Percentiles rank a stretch among this genome's conserved stretches.
Conservation (phyloP, 768 basidiomycete species). For the Suillus fuscotomentosus region DNA sequence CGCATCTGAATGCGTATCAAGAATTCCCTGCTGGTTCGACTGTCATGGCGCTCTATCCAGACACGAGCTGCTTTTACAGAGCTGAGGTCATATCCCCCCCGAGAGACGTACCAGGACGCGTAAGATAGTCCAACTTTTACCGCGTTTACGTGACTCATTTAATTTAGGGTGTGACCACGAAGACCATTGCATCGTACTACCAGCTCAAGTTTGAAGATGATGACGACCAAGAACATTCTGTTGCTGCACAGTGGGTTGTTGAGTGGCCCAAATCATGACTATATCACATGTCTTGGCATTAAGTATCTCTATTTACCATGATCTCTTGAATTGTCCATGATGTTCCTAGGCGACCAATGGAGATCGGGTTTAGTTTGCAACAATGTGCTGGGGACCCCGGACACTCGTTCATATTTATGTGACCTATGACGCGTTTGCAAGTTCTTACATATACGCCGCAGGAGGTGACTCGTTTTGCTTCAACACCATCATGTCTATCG, state of each 20-base stretch:
- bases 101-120: slow-evolving; percentile 38
- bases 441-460: neutral
- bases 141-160: slow-evolving; percentile 4
- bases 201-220: slow-evolving; percentile 89
- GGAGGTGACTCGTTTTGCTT: neutral
- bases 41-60: slow-evolving; percentile 87
- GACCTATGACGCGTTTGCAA: neutral
- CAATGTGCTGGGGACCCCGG: neutral
- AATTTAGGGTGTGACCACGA: slow-evolving; percentile 36
- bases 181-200: slow-evolving; percentile 65
- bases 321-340: slow-evolving; percentile 19
- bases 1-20: slow-evolving; percentile 68
- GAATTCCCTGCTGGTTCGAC: slow-evolving; percentile 69
- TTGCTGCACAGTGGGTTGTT: slow-evolving; percentile 78
- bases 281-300: slow-evolving; percentile 4
- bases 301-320: neutral
- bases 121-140: slow-evolving; percentile 23
- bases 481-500: slow-evolving; percentile 53
- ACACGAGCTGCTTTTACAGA: slow-evolving; percentile 89
- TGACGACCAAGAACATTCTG: slow-evolving; percentile 76
- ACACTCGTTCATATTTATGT: neutral
- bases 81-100: slow-evolving; percentile 81
- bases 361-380: neutral
- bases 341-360: neutral
- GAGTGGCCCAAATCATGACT: slow-evolving; percentile 60